A percentile compares a stretch with the other conserved stretches of the same genome.
Evolutionary conservation across 345 rosid genomes (phyloP).

Genomic region (Boechera stricta): DNA sequence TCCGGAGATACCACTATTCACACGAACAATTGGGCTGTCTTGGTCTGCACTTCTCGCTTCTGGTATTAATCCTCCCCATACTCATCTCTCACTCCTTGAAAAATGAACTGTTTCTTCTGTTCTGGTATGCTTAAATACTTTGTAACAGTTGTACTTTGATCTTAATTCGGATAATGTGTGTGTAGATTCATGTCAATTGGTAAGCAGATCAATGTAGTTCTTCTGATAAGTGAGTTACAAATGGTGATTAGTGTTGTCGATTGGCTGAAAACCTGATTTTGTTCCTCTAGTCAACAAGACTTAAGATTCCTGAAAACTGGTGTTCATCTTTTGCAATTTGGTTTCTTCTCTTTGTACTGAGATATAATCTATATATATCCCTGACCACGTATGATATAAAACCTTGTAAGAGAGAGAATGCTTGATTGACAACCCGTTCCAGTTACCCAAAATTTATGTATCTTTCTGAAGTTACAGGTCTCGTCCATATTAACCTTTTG

Average conservation of each 20-base stretch:
- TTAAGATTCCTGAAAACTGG: not conserved
- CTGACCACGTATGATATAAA: not conserved
- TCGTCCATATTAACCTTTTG: conserved; percentile 30
- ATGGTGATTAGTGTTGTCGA: not conserved
- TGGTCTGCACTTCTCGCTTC: conserved; percentile 99
- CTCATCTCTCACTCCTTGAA: not conserved
- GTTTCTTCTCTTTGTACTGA: not conserved
- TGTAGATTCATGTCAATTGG: not conserved
- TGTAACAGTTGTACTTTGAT: not conserved
- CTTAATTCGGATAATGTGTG: not conserved
- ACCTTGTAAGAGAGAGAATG: not conserved
- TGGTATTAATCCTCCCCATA: conserved; percentile 55
- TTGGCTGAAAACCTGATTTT: not conserved
- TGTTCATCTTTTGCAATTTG: not conserved
- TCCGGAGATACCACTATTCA: conserved; percentile 72
- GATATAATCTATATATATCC: not conserved
- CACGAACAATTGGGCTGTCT: conserved; percentile 98
- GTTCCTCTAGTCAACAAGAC: not conserved
- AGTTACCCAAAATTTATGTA: not conserved
- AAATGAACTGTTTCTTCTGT: not conserved
- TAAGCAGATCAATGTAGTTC: conserved; percentile 1
- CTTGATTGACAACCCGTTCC: conserved; percentile 18
- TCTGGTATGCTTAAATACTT: too few relatives aligned
- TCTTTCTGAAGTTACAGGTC: conserved; percentile 7
- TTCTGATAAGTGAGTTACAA: conserved; percentile 8